Percentiles rank a stretch among this genome's conserved stretches.
Conservation (phyloP, 2,329 filamentous ascomycete species). For the Grosmannia penicillata region DNA sequence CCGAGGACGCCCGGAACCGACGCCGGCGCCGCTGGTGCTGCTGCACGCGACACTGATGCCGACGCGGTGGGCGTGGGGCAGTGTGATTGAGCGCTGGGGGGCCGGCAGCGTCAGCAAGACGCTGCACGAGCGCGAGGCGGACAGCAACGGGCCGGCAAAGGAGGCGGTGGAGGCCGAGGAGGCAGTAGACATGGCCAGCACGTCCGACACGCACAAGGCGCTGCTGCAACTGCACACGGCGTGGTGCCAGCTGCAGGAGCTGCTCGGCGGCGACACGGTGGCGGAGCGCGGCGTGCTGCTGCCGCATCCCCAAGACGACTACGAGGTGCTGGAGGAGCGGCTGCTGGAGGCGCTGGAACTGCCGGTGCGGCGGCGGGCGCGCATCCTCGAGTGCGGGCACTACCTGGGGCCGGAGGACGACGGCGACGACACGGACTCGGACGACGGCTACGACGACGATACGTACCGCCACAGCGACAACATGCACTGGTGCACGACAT, state of each 20-base stretch:
- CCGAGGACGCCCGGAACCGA: too few species aligned
- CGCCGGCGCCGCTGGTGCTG: constrained; percentile 54
- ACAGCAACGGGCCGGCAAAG: constrained; percentile 4
- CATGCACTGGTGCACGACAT: constrained; percentile 42
- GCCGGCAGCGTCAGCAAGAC: too few species aligned
- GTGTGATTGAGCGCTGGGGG: constrained; percentile 32
- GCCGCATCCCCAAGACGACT: constrained; percentile 66
- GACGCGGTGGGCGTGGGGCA: constrained; percentile 48
- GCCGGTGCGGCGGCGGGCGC: constrained; percentile 45
- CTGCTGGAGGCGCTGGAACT: constrained; percentile 62
- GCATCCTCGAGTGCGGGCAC: constrained; percentile 62
- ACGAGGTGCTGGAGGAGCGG: constrained; percentile 64
- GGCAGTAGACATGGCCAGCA: too few species aligned
- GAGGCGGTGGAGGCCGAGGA: too few species aligned
- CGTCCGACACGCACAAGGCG: too few species aligned
- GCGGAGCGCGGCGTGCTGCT: constrained; percentile 60
- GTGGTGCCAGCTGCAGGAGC: constrained; percentile 54
- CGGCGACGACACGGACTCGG: constrained; percentile 23
- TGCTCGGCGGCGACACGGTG: constrained; percentile 49
- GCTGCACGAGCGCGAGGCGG: constrained; percentile 10
- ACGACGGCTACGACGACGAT: constrained; percentile 30
- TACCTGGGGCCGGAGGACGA: constrained; percentile 46
- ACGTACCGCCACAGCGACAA: constrained; percentile 12
- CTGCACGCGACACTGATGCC: constrained; percentile 66
- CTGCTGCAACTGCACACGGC: constrained; percentile 41